These are phyloP conservation scores for Lachnellula willkommii DNA, from an alignment of 2,329 filamentous ascomycete species.

Conservation along the genomic window DNA sequence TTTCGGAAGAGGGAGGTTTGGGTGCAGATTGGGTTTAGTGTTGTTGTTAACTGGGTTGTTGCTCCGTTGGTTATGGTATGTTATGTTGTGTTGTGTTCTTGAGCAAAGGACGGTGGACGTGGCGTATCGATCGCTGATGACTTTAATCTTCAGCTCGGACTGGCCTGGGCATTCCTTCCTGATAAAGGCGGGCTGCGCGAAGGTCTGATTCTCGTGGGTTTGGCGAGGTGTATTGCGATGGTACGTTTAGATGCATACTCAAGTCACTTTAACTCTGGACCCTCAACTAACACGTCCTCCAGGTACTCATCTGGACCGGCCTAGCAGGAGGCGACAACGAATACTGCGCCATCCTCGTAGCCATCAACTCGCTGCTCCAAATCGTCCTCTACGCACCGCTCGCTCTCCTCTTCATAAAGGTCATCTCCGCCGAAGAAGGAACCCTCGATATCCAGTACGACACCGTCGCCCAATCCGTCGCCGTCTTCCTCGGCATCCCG, in stretches of 20 bases:
- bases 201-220: conserved; percentile 74
- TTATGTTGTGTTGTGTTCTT: conserved; percentile 8
- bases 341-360: conserved; percentile 78
- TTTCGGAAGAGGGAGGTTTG: conserved; percentile 60
- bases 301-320: conserved; percentile 66
- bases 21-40: conserved; percentile 72
- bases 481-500: conserved; percentile 79
- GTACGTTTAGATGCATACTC: conserved; percentile 34
- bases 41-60: conserved; percentile 77
- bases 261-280: neutral
- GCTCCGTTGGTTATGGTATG: conserved; percentile 70
- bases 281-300: neutral
- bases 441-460: conserved; percentile 50
- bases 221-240: conserved; percentile 88
- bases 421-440: conserved; percentile 53
- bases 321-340: conserved; percentile 71
- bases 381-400: conserved; percentile 69
- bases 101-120: no score
- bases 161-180: conserved; percentile 65
- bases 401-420: conserved; percentile 58
- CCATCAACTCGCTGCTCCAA: conserved; percentile 69
- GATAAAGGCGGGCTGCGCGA: conserved; percentile 53
- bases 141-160: conserved; percentile 37
- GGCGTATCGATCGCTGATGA: no score
- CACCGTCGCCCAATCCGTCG: conserved; percentile 72